Conservation (phyloP, 164 flowering plant species). For the Vitis labrusca region DNA sequence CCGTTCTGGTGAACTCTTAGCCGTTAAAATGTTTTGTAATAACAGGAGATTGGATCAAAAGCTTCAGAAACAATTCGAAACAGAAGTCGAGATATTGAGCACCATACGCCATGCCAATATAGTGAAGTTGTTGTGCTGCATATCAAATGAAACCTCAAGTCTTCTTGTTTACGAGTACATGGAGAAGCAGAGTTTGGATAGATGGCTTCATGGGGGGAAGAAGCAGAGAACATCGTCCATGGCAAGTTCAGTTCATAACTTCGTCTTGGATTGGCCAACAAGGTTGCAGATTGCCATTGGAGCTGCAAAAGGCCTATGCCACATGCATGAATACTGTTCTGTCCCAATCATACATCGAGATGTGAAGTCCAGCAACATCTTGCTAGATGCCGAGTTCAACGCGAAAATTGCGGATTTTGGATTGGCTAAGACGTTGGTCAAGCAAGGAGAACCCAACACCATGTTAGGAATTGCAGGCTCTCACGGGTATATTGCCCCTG, state of each 20-base stretch:
- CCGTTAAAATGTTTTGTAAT: slow-evolving; percentile 77
- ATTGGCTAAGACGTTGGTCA: slow-evolving; percentile 60
- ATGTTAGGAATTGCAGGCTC: slow-evolving; percentile 82
- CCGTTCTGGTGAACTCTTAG: slow-evolving; percentile 43
- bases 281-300: no score
- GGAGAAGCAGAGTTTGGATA: slow-evolving; percentile 80
- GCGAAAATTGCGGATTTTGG: slow-evolving; percentile 89
- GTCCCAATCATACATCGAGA: slow-evolving; percentile 70
- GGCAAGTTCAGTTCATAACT: no score
- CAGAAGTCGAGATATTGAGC: slow-evolving; percentile 73
- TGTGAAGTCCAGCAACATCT: slow-evolving; percentile 83
- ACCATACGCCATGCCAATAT: slow-evolving; percentile 70
- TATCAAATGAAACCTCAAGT: slow-evolving; percentile 62
- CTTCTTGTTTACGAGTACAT: slow-evolving; percentile 88
- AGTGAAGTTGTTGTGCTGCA: slow-evolving; percentile 82
- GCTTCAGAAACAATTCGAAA: slow-evolving; percentile 55
- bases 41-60: slow-evolving; percentile 33
- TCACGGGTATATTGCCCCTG: slow-evolving; percentile 88
- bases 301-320: slow-evolving; percentile 37
- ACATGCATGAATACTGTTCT: slow-evolving; percentile 86
- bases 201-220: slow-evolving; percentile 60
- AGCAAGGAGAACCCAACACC: slow-evolving; percentile 46
- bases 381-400: slow-evolving; percentile 64
- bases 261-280: no score
- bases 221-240: slow-evolving; percentile 17